Conservation (phyloP, 139 green algal genomes). For the Picochlorum costavermella region DNA sequence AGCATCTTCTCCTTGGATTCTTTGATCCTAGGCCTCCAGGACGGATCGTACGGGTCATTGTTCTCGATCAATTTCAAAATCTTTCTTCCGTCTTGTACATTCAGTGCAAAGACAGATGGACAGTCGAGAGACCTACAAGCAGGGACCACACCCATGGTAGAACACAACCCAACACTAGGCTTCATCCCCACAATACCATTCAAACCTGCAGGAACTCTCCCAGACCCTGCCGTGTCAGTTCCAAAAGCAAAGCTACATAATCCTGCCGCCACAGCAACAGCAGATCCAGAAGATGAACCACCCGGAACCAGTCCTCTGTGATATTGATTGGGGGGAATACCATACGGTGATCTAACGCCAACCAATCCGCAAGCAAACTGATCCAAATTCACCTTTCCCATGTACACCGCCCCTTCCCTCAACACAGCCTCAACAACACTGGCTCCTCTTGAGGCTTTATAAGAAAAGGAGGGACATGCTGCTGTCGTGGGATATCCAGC, state of each 20-base stretch:
- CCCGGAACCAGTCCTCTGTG: constrained; percentile 59
- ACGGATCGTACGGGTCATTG: constrained; percentile 29
- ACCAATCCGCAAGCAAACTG: constrained; percentile 76
- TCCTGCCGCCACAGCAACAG: constrained; percentile 45
- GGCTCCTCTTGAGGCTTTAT: constrained; percentile 30
- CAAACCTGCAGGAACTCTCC: constrained; percentile 52
- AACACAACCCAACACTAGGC: constrained; percentile 52
- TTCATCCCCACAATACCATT: constrained; percentile 75
- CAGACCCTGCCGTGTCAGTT: constrained; percentile 73
- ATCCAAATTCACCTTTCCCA: constrained; percentile 81
- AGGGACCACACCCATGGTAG: constrained; percentile 57
- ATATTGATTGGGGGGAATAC: constrained; percentile 47
- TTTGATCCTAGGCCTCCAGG: constrained; percentile 17
- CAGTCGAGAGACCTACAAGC: constrained; percentile 67
- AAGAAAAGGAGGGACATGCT: constrained; percentile 53
- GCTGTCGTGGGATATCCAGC: constrained; percentile 54
- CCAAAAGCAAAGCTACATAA: constrained; percentile 68
- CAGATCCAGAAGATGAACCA: constrained; percentile 60
- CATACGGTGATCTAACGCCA: constrained; percentile 61
- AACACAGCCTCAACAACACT: constrained; percentile 42
- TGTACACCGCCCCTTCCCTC: constrained; percentile 35
- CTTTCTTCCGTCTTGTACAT: constrained; percentile 41
- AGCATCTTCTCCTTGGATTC: constrained; percentile 1
- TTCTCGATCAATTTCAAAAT: constrained; percentile 41
- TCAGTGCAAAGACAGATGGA: constrained; percentile 58